phyloP scores from a whole-genome alignment of 441 rosid species.

The Theobroma grandiflorum region DNA sequence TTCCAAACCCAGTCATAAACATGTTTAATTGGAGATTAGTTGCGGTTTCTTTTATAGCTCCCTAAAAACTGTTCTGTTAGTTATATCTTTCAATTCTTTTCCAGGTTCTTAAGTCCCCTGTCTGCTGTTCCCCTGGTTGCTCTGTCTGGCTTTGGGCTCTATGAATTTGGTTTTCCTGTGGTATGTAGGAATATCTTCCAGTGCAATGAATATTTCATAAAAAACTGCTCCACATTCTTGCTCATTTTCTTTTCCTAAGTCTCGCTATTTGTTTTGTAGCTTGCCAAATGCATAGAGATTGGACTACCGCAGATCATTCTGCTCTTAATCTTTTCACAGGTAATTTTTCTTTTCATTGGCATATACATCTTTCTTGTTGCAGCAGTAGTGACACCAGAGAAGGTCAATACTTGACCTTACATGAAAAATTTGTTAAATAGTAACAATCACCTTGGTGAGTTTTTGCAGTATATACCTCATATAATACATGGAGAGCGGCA shows the following conservation, averaged over 20 bases:
- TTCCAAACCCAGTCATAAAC: neutral
- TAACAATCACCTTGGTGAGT: neutral
- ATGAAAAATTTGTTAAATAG: neutral
- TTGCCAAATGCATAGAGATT: slow-evolving; percentile 77
- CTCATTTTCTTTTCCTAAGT: neutral
- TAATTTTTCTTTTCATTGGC: slow-evolving; percentile 22
- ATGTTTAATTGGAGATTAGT: neutral
- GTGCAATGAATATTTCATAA: slow-evolving; percentile 12
- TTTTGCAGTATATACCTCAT: slow-evolving; percentile 68
- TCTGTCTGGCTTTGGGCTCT: slow-evolving; percentile 71
- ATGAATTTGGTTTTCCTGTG: slow-evolving; percentile 75
- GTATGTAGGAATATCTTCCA: slow-evolving; percentile 45
- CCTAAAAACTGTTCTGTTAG: neutral
- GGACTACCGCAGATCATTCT: slow-evolving; percentile 73
- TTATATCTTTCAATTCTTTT: slow-evolving; percentile 10
- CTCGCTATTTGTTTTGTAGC: slow-evolving; percentile 41
- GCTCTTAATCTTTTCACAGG: slow-evolving; percentile 69
- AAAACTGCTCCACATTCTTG: neutral
- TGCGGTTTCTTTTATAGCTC: neutral
- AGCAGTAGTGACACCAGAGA: neutral
- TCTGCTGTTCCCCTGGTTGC: slow-evolving; percentile 73
- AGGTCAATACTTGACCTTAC: neutral
- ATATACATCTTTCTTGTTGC: neutral
- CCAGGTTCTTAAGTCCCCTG: slow-evolving; percentile 71
- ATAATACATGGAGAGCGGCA: slow-evolving; percentile 52